phyloP scores from a whole-genome alignment of 495 filamentous ascomycete species.

The Penicillium mononematosum region DNA sequence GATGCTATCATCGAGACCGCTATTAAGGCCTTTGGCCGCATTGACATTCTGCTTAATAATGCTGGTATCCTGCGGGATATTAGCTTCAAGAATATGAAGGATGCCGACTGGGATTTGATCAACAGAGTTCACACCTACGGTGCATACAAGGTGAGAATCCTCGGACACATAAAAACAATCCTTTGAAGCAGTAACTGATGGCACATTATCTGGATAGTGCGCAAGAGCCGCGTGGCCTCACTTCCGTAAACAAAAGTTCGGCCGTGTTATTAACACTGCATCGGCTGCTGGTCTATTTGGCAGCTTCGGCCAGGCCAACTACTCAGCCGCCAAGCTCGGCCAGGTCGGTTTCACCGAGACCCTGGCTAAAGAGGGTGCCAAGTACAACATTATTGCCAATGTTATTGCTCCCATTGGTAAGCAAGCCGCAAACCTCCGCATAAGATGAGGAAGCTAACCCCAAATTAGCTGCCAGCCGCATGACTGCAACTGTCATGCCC shows the following conservation, averaged over 20 bases:
- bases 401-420: conserved; percentile 87
- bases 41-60: conserved; percentile 97
- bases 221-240: conserved; percentile 95
- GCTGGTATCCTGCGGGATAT: conserved; percentile 95
- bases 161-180: neutral
- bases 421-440: conserved; percentile 11
- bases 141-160: conserved; percentile 73
- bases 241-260: conserved; percentile 98
- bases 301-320: conserved; percentile 94
- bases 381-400: conserved; percentile 98
- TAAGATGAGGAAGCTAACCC: conserved; percentile 7
- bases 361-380: conserved; percentile 92
- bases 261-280: conserved; percentile 91
- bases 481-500: conserved; percentile 98
- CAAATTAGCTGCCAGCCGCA: conserved; percentile 74
- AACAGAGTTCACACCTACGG: conserved; percentile 92
- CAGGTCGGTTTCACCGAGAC: conserved; percentile 99
- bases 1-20: conserved; percentile 96
- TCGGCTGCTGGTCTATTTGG: conserved; percentile 95
- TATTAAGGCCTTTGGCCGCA: conserved; percentile 84
- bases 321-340: conserved; percentile 93
- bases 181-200: neutral
- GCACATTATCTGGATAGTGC: conserved; percentile 53
- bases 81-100: conserved; percentile 99
- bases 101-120: conserved; percentile 94